Conservation (phyloP, 2,329 filamentous ascomycete genomes). For the Pseudogymnoascus sp. region DNA sequence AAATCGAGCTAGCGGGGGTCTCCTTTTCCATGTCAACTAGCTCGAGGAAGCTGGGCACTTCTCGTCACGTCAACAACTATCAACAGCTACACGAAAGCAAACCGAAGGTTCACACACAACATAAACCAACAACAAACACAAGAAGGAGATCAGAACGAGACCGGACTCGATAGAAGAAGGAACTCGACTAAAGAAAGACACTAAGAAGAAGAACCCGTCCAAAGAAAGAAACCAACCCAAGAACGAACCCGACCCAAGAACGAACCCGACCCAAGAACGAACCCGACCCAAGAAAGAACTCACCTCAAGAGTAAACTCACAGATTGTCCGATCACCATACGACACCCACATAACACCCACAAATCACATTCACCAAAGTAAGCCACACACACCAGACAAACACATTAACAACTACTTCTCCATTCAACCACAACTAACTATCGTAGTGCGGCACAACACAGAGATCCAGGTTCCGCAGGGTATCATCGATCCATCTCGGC, state of each 20-base stretch:
- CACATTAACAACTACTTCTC: neutral
- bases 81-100: neutral
- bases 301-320: neutral
- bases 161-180: neutral
- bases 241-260: neutral
- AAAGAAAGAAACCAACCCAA: neutral
- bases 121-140: neutral
- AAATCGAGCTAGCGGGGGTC: neutral
- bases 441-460: neutral
- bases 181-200: neutral
- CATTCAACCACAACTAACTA: slow-evolving; percentile 5
- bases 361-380: neutral
- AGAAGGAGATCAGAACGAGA: neutral
- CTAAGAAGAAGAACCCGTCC: neutral
- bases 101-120: neutral
- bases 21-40: neutral
- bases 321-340: too few species aligned
- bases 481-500: slow-evolving; percentile 8
- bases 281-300: neutral
- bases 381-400: neutral
- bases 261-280: neutral
- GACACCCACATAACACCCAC: neutral
- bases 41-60: neutral
- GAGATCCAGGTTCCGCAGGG: neutral
- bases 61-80: neutral